Evolutionary conservation across 768 basidiomycete genomes (phyloP).

Genomic region (Naganishia friedmannii): DNA sequence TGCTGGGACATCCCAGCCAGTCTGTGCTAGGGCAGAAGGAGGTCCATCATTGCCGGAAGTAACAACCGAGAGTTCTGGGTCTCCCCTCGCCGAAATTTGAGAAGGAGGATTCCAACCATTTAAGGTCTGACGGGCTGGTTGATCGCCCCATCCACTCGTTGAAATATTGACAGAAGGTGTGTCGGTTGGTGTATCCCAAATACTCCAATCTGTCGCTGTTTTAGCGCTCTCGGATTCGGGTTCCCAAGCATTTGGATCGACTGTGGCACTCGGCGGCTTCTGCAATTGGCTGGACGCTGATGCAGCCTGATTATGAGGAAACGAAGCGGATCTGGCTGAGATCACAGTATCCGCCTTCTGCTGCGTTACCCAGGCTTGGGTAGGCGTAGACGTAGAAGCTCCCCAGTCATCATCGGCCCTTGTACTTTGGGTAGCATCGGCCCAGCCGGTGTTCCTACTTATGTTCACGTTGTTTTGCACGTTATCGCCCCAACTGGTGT

Average conservation of each 20-base stretch:
- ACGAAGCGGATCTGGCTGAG: no score
- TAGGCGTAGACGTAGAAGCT: neutral
- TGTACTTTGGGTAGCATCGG: neutral
- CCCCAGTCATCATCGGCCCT: neutral
- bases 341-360: neutral
- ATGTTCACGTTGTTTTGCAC: neutral
- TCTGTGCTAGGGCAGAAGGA: neutral
- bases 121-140: neutral
- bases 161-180: neutral
- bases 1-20: neutral
- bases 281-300: neutral
- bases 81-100: neutral
- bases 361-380: neutral
- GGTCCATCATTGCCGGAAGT: neutral
- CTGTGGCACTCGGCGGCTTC: neutral
- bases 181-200: conserved; percentile 3
- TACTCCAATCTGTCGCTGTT: neutral
- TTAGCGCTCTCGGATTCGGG: neutral
- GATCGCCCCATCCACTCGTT: conserved; percentile 1
- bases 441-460: neutral
- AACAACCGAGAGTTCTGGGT: neutral
- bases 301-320: no score
- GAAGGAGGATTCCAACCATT: neutral
- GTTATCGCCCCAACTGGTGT: neutral
- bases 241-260: conserved; percentile 18